Evolutionary conservation across 495 filamentous ascomycete genomes (phyloP), one percentile per base, ranked within the genome.

Genomic region (Chaetomium fimeti): DNA sequence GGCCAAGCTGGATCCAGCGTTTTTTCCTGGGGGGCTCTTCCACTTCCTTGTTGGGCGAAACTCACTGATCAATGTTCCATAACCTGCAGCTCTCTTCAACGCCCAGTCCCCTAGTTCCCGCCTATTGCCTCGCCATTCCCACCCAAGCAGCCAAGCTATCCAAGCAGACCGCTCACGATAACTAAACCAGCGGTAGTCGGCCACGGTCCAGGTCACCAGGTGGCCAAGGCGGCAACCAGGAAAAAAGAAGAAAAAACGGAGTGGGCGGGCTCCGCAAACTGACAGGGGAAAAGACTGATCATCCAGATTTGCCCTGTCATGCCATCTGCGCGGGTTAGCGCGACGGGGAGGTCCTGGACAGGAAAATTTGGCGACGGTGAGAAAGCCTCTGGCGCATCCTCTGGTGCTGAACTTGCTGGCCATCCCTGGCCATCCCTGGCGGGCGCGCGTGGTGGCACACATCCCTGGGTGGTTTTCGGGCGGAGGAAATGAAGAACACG

Each of bases 61-160:
- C n/a, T n/a, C n/a, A n/a, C n/a, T n/a, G n/a, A n/a, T n/a, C n/a
- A n/a, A n/a, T n/a, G n/a, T n/a, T n/a, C n/a, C n/a, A n/a, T n/a
- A 18, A 7, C 32, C 28, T 27, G 29, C 49, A 11, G 52, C 28
- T 55, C 32, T 36, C 32, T 9, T 20, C 32, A 56, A 18, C 53
- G 53, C 55, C 38, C 24, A 60, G 43, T 28, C 13, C 32, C 48
- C 16, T 18, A 54, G 47, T 59, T 49, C 13, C 32, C 54, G 55
- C 54, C 62, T 64, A 65, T 65, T 65, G 56, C 63, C 47, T 60
- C 45, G 57, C 57, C 40, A 65, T 65, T 25, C 63, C 63, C 38
- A 18, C 53, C 58, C 1, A 36, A 36, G 32, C 32, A 36, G 32
- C 32, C 32, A 36, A 36, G 32, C 32, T 9, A 36, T 36, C 32